phyloP scores from a whole-genome alignment of 306 rosid genomes.

The Comarum palustre region DNA sequence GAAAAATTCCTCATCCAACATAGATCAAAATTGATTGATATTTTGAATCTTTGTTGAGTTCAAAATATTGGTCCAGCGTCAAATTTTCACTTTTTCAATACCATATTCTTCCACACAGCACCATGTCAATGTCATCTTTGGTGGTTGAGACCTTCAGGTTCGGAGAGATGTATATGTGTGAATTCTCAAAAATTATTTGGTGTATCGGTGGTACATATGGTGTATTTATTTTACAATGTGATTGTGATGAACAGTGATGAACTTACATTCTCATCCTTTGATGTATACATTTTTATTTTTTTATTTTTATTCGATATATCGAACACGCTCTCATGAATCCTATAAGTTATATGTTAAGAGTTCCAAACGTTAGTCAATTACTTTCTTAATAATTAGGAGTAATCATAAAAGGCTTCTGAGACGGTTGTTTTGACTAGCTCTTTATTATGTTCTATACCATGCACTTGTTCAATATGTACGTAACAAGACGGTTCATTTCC shows the following conservation, averaged over 20 bases:
- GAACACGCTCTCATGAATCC: no score
- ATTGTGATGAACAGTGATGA: no score
- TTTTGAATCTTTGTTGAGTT: neutral
- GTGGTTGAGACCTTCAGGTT: neutral
- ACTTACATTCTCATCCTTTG: no score
- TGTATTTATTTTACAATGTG: no score
- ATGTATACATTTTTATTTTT: no score
- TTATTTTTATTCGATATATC: no score
- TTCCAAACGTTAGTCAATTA: constrained; percentile 8
- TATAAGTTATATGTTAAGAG: neutral
- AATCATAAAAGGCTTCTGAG: constrained; percentile 27
- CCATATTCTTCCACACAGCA: neutral
- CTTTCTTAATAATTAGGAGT: neutral
- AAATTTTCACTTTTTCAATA: constrained; percentile 15
- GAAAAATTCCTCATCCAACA: neutral
- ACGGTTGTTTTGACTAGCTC: constrained; percentile 51
- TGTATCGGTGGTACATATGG: no score
- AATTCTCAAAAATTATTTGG: no score
- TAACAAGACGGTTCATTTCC: no score
- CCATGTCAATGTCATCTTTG: neutral
- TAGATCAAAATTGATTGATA: neutral
- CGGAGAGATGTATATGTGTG: neutral
- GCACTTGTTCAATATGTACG: neutral
- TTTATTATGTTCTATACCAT: neutral
- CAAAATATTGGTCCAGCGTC: constrained; percentile 5